A percentile compares a stretch with the other conserved stretches of the same genome.
Evolutionary conservation across 495 filamentous ascomycete genomes (phyloP).

Genomic region (Darksidea phi): DNA sequence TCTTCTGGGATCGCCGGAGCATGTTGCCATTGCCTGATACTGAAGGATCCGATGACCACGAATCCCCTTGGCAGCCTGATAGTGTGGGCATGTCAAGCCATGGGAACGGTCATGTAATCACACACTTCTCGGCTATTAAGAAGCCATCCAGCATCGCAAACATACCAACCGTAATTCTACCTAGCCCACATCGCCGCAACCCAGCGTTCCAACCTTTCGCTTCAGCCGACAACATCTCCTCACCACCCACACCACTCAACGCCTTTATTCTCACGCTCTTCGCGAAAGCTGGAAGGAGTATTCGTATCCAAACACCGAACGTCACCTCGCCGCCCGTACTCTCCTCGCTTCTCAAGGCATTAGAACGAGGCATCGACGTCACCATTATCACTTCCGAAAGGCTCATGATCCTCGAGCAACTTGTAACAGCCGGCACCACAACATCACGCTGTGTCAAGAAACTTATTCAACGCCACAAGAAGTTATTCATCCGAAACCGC

Average conservation of each 20-base stretch:
- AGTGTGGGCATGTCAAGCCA: too few relatives aligned
- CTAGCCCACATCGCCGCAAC: slow-evolving; percentile 65
- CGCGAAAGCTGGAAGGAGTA: slow-evolving; percentile 49
- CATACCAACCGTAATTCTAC: slow-evolving; percentile 59
- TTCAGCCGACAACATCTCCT: slow-evolving; percentile 45
- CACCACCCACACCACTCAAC: slow-evolving; percentile 67
- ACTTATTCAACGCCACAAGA: slow-evolving; percentile 51
- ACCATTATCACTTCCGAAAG: slow-evolving; percentile 60
- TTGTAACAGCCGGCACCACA: slow-evolving; percentile 66
- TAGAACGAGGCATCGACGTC: slow-evolving; percentile 59
- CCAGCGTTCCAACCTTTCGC: slow-evolving; percentile 52
- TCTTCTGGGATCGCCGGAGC: slow-evolving; percentile 50
- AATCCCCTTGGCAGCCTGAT: too few relatives aligned
- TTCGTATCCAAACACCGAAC: slow-evolving; percentile 72
- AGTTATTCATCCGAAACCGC: slow-evolving; percentile 19
- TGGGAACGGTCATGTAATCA: slow-evolving; percentile 2
- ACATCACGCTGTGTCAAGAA: slow-evolving; percentile 58
- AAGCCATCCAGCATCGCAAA: not conserved
- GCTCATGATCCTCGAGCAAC: slow-evolving; percentile 73
- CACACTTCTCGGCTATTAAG: not conserved
- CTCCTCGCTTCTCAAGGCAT: slow-evolving; percentile 51
- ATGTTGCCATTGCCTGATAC: too few relatives aligned
- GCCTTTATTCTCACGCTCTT: slow-evolving; percentile 57
- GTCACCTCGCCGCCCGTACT: slow-evolving; percentile 61
- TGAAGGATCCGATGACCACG: too few relatives aligned